These are phyloP conservation scores for Candida michaelii DNA, from an alignment of 805 yeast genomes.

Conservation along the genomic window DNA sequence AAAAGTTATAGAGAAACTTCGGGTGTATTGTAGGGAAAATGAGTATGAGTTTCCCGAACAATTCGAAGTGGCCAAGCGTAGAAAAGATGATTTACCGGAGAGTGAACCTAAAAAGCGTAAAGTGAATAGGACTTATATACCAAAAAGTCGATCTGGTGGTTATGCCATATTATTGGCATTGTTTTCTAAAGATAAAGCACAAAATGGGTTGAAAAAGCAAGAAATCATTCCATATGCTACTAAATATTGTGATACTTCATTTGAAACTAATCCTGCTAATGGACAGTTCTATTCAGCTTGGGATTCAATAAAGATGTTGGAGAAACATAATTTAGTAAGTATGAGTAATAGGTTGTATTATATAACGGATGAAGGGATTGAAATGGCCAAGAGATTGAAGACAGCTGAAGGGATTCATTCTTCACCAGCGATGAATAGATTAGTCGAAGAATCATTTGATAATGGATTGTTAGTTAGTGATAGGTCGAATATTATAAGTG, in stretches of 20 bases:
- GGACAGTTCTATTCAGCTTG: conserved; percentile 73
- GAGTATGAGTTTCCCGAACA: conserved; percentile 46
- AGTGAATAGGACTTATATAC: conserved; percentile 51
- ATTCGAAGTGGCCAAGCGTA: conserved; percentile 16
- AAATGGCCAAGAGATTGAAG: conserved; percentile 57
- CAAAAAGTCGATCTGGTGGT: conserved; percentile 76
- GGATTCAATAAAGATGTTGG: conserved; percentile 63
- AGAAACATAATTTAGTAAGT: conserved; percentile 58
- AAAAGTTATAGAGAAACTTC: conserved; percentile 46
- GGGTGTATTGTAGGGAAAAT: conserved; percentile 55
- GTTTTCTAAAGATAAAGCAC: conserved; percentile 44
- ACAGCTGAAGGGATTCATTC: conserved; percentile 40
- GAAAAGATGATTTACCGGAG: not conserved
- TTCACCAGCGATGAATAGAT: conserved; percentile 20
- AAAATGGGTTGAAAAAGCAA: conserved; percentile 62
- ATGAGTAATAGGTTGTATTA: conserved; percentile 53
- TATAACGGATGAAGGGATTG: conserved; percentile 69
- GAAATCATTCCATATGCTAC: conserved; percentile 56
- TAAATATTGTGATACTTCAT: conserved; percentile 56
- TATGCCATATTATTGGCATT: conserved; percentile 75
- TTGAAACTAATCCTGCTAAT: conserved; percentile 58
- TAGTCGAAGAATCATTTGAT: conserved; percentile 31
- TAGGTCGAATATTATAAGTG: conserved; percentile 1
- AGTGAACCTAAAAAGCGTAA: conserved; percentile 17
- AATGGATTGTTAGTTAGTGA: conserved; percentile 32